A percentile compares a stretch with the other conserved stretches of the same genome.
Conservation (phyloP, 352 stramenopile genomes). For the Phytophthora chlamydospora region DNA sequence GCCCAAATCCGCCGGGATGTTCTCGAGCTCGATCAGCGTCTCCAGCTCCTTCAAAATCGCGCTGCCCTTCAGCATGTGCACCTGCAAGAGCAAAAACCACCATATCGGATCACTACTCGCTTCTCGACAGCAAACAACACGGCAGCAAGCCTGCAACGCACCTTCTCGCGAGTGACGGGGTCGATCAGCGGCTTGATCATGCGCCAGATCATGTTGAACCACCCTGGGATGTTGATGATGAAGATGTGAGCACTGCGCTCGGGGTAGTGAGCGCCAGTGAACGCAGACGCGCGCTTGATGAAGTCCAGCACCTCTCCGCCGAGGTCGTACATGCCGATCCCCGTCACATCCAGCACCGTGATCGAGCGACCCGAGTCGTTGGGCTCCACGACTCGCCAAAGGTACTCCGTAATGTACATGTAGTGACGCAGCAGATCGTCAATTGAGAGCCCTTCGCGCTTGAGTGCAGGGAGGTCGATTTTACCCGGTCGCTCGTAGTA, state of each 20-base stretch:
- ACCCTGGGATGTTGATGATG: constrained; percentile 95
- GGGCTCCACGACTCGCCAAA: constrained; percentile 86
- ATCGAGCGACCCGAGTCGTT: constrained; percentile 75
- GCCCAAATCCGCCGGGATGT: constrained; percentile 78
- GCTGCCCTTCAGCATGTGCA: constrained; percentile 85
- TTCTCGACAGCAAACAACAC: not conserved
- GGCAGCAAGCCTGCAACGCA: constrained; percentile 29
- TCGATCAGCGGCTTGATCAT: constrained; percentile 94
- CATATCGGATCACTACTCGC: constrained; percentile 4
- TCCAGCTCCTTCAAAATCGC: constrained; percentile 77
- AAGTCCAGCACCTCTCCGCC: constrained; percentile 90
- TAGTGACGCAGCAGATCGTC: constrained; percentile 90
- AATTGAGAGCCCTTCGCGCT: constrained; percentile 87
- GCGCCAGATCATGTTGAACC: constrained; percentile 95
- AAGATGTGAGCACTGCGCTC: constrained; percentile 94
- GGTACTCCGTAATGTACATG: constrained; percentile 93
- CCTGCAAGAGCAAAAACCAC: constrained; percentile 35
- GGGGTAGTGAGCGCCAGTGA: constrained; percentile 94
- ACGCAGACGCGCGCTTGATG: constrained; percentile 83
- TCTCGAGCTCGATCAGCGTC: constrained; percentile 69
- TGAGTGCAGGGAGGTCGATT: constrained; percentile 87
- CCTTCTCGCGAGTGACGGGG: constrained; percentile 95
- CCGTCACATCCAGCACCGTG: constrained; percentile 84
- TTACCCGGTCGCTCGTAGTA: constrained; percentile 90
- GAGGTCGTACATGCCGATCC: constrained; percentile 90